Evolutionary conservation across 2,329 filamentous ascomycete genomes (phyloP).

Genomic region (Colletotrichum gigasporum): DNA sequence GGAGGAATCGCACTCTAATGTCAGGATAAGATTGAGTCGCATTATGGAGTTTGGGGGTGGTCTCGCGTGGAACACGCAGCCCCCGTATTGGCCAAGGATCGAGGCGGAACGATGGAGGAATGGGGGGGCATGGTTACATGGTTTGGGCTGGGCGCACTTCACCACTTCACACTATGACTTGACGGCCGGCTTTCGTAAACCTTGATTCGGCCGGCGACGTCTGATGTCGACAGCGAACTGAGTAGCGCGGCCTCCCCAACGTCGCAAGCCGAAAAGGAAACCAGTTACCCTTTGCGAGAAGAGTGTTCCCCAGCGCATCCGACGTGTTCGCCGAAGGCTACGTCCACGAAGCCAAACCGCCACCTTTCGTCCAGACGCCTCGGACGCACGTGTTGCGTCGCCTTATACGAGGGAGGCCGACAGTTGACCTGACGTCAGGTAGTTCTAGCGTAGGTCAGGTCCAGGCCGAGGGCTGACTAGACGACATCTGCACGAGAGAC

Average conservation of each 20-base stretch:
- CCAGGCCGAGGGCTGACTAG: not conserved
- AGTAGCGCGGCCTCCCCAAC: not conserved
- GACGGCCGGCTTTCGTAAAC: not conserved
- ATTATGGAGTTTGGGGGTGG: not conserved
- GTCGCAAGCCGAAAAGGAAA: conserved; percentile 7
- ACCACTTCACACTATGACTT: too few relatives aligned
- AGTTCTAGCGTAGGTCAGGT: not conserved
- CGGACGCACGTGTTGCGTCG: not conserved
- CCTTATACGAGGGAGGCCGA: too few relatives aligned
- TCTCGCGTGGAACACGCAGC: too few relatives aligned
- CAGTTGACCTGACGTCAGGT: not conserved
- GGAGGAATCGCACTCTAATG: not conserved
- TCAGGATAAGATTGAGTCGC: not conserved
- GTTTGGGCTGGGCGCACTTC: too few relatives aligned
- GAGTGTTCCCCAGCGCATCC: not conserved
- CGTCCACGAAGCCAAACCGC: too few relatives aligned
- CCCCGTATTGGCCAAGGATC: not conserved
- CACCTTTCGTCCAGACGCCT: conserved; percentile 1
- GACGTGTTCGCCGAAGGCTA: not conserved
- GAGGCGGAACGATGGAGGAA: not conserved
- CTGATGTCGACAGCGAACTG: not conserved
- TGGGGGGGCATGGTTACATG: not conserved
- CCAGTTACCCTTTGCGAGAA: not conserved
- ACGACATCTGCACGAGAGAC: too few relatives aligned
- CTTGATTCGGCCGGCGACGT: conserved; percentile 1